These are phyloP conservation scores for Globisporangium iwayamae DNA, from an alignment of 352 stramenopile species.

Conservation along the genomic window DNA sequence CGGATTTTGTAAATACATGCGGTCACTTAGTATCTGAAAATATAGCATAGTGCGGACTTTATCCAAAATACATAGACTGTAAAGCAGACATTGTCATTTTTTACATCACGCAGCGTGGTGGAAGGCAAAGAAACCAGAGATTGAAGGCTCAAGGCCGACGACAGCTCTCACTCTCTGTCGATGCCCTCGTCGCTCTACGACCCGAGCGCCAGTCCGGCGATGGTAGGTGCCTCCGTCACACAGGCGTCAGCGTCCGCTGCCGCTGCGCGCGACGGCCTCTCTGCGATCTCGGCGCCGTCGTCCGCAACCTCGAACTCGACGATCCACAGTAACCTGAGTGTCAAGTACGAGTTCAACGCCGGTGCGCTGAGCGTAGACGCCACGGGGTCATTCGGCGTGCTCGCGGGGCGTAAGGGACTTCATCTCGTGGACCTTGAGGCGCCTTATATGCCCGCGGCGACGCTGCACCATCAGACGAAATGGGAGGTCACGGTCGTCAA, in stretches of 20 bases:
- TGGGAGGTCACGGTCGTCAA: constrained; percentile 77
- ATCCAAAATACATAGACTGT: too few relatives aligned
- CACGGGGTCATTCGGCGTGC: constrained; percentile 56
- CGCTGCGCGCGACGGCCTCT: neutral
- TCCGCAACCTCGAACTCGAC: constrained; percentile 22
- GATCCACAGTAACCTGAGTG: constrained; percentile 51
- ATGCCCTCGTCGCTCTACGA: constrained; percentile 17
- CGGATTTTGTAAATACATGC: too few relatives aligned
- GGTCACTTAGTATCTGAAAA: too few relatives aligned
- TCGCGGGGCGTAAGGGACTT: constrained; percentile 65
- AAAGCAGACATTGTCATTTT: too few relatives aligned
- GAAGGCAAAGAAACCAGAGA: neutral
- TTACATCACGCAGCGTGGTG: too few relatives aligned
- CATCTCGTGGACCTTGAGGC: constrained; percentile 72
- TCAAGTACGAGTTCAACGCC: constrained; percentile 63
- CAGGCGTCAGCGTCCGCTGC: neutral
- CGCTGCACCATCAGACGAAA: constrained; percentile 78
- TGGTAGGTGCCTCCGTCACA: neutral
- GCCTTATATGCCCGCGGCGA: constrained; percentile 49
- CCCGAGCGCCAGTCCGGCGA: constrained; percentile 5
- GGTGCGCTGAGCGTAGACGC: constrained; percentile 71
- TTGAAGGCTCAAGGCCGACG: neutral
- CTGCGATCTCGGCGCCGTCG: neutral
- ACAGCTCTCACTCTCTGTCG: neutral
- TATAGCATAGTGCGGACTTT: too few relatives aligned